A percentile compares a stretch with the other conserved stretches of the same genome.
Conservation (phyloP, 208 protist genomes). For the Leishmania guyanensis region DNA sequence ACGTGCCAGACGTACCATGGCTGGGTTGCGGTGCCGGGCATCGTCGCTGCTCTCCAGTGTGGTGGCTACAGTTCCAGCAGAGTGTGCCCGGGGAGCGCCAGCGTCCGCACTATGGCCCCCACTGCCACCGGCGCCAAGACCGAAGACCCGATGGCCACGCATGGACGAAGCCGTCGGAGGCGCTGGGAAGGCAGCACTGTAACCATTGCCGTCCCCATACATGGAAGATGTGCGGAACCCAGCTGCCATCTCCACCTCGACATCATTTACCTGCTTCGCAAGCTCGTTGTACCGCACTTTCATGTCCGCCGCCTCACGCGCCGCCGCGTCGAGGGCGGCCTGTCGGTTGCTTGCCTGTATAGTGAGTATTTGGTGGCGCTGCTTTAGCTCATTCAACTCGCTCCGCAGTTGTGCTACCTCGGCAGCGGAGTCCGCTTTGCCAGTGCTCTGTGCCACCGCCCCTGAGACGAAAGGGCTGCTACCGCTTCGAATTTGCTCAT, state of each 20-base stretch:
- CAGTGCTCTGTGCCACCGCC: neutral
- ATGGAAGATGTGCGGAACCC: constrained; percentile 22
- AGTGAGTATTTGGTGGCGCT: constrained; percentile 31
- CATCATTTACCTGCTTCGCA: constrained; percentile 47
- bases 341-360: constrained; percentile 50
- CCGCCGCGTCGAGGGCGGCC: constrained; percentile 44
- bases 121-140: neutral
- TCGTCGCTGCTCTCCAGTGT: constrained; percentile 2
- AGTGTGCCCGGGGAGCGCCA: neutral
- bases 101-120: neutral
- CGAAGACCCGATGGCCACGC: neutral
- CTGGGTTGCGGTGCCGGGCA: constrained; percentile 17
- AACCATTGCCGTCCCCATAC: neutral
- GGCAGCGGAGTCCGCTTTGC: constrained; percentile 16
- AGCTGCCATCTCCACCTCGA: constrained; percentile 35
- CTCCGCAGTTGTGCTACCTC: constrained; percentile 17
- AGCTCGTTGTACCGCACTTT: constrained; percentile 49
- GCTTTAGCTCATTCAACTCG: constrained; percentile 21
- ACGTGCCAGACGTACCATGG: constrained; percentile 22
- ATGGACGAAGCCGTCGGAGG: constrained; percentile 5
- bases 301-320: constrained; percentile 52
- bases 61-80: neutral
- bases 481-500: neutral
- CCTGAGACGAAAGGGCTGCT: neutral
- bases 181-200: constrained; percentile 2